Conservation (phyloP, 371 early-diverging fungal species). For the Cokeromyces recurvatus region DNA sequence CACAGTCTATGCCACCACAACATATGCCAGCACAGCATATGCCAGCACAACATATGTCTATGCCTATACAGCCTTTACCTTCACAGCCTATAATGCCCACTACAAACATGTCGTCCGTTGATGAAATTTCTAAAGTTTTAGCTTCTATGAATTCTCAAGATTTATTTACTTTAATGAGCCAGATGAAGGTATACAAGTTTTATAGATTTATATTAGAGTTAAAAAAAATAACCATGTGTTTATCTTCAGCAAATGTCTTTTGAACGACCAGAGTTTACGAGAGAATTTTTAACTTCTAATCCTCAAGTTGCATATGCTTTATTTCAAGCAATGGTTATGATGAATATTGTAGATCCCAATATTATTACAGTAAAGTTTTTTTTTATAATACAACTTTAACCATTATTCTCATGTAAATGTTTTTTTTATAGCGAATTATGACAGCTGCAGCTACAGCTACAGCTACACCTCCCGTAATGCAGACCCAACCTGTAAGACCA, state of each 20-base stretch:
- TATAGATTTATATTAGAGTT: no score
- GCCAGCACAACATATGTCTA: constrained; percentile 5
- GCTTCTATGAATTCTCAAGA: constrained; percentile 68
- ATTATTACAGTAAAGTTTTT: constrained; percentile 57
- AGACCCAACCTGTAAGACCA: constrained; percentile 20
- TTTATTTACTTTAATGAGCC: constrained; percentile 67
- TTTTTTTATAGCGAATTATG: constrained; percentile 34
- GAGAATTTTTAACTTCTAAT: constrained; percentile 63
- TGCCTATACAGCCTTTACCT: constrained; percentile 11
- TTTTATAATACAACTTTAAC: no score
- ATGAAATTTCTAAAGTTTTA: constrained; percentile 60
- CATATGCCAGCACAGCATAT: constrained; percentile 13
- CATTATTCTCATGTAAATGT: not conserved
- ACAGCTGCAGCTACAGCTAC: constrained; percentile 18
- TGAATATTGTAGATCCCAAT: constrained; percentile 79
- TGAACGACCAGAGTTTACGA: constrained; percentile 67
- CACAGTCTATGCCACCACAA: not conserved
- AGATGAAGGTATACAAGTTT: constrained; percentile 85
- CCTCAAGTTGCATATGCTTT: constrained; percentile 86
- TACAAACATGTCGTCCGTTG: constrained; percentile 31
- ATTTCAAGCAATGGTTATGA: constrained; percentile 79
- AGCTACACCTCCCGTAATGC: constrained; percentile 20
- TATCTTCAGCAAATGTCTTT: constrained; percentile 41
- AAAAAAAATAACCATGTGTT: not conserved
- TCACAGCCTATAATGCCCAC: constrained; percentile 13